phyloP scores from a whole-genome alignment of 2,329 filamentous ascomycete genomes.

The Coniochaeta sp. region DNA sequence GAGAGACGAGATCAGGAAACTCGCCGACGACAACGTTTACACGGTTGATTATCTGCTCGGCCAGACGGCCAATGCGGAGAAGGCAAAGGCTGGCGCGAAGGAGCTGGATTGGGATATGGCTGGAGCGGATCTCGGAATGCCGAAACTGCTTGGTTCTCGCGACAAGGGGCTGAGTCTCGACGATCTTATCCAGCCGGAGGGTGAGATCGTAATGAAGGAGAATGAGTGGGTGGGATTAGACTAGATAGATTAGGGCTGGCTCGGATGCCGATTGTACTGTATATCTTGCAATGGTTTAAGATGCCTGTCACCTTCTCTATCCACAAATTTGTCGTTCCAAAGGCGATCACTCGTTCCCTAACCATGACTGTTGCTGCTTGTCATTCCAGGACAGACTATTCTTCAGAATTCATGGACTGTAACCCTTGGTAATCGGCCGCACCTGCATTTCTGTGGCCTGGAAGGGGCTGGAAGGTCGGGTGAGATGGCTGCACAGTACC shows the following conservation, averaged over 20 bases:
- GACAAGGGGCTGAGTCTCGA: conserved; percentile 14
- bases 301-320: neutral
- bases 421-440: too few relatives aligned
- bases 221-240: conserved; percentile 43
- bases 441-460: too few relatives aligned
- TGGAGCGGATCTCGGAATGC: conserved; percentile 7
- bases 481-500: too few relatives aligned
- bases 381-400: too few relatives aligned
- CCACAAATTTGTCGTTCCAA: too few relatives aligned
- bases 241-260: conserved; percentile 19
- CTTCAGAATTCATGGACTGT: too few relatives aligned
- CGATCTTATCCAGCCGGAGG: conserved; percentile 19
- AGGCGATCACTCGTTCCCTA: too few relatives aligned
- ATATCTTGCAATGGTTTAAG: neutral
- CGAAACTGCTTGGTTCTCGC: conserved; percentile 20
- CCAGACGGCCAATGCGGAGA: conserved; percentile 29
- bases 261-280: neutral
- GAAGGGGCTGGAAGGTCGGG: too few relatives aligned
- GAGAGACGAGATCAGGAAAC: conserved; percentile 69
- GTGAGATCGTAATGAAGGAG: conserved; percentile 25
- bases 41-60: conserved; percentile 74
- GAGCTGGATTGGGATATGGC: conserved; percentile 6
- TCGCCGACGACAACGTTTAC: conserved; percentile 85
- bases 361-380: neutral
- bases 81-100: conserved; percentile 14